Base-by-base conservation (phyloP, 352 stramenopile genomes). In the Globisporangium recalcitrans region DNA sequence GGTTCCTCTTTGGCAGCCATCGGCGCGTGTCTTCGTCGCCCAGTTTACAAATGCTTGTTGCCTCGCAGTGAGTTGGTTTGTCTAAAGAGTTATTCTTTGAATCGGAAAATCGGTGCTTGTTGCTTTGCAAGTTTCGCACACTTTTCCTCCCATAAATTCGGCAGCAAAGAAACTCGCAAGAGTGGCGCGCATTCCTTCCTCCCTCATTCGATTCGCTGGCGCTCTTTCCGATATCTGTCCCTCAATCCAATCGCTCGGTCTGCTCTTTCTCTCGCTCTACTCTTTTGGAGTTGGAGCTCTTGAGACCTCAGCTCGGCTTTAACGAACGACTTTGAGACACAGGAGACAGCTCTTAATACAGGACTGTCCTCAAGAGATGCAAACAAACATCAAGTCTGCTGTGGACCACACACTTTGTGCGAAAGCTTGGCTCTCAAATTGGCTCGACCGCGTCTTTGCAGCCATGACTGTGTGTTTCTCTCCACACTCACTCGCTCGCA, bases 111-210 rank as follows among this genome's bases (percentile, higher is more conserved):
- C 19, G 34, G 34, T 42, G 34, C 31, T n/a, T n/a, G n/a, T n/a
- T 11, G 31, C 31, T 36, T 10, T 38, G 10, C 14, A 42, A 42
- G 34, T 42, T 42, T n/a, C 14, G 10, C 13, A 0, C 14, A 3
- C 36, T n/a, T 42, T 42, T 13, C 14, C 13, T 3, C 34, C 36
- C 19, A 42, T 14, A 4, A n/a, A 51, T 31, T 52, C 22, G 46
- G 46, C 21, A 19, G 22, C 46, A 52, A 52, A 52, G 46, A 52
- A 52, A 52, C 46, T 52, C 46, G 22, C 46, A 52, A 26, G n/a
- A n/a, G n/a, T n/a, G 9, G 36, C 13, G 14, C 14, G 13, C 14
- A 4, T 42, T 4, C 7, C 44, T 27, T 19, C 21, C 44, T 14
- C 19, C 21, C 8, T 31, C 29, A n/a, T 4, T 52, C 34, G n/a